Evolutionary conservation across 2,329 filamentous ascomycete species (phyloP), one percentile per base, ranked within the genome.

Genomic region (Aspergillus fijiensis): DNA sequence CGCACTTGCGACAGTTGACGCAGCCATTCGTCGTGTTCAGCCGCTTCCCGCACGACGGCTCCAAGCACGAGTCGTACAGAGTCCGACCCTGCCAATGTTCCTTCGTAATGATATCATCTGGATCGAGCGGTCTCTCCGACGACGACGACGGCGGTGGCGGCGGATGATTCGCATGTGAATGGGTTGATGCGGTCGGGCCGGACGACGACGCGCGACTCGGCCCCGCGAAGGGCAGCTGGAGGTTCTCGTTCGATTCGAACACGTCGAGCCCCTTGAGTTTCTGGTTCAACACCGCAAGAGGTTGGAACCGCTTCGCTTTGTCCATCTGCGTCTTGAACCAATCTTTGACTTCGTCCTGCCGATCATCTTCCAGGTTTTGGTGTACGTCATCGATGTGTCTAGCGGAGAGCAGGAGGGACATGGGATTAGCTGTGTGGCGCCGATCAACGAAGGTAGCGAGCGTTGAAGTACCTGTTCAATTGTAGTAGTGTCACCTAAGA

Each of bases 301-400:
- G 93, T 72, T 97, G 93, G 75, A 97, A 96, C 65, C 89, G 89
- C 77, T 95, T 96, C 11, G 93, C 93, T 75, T 96, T 96, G 67
- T 90, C 84, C 77, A 97, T 93, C 77, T 96, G 93, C 72, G 91
- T 90, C 80, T 96, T 91, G 78, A 97, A 96, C 93, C 93, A 97
- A 47, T 92, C 94, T 80, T 96, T 96, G 69, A 96, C 92, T 77
- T 97, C 92, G 76, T 96, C 91, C 73, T 96, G 93, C 72, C 92
- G 89, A 62, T 92, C 85, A 65, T 91, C 90, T 72, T 96, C 90
- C 14, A 97, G 85, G 71, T 96, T 93, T 74, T 93, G 90, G 78
- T 97, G 93, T 63, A 82, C 87, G 74, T 97, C 93, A 79, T 97
- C 93, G 71, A 97, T 83, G 76, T 91, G 89, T 75, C 88, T 88